Conservation (phyloP, 2,329 filamentous ascomycete genomes). For the Davidsoniella virescens region DNA sequence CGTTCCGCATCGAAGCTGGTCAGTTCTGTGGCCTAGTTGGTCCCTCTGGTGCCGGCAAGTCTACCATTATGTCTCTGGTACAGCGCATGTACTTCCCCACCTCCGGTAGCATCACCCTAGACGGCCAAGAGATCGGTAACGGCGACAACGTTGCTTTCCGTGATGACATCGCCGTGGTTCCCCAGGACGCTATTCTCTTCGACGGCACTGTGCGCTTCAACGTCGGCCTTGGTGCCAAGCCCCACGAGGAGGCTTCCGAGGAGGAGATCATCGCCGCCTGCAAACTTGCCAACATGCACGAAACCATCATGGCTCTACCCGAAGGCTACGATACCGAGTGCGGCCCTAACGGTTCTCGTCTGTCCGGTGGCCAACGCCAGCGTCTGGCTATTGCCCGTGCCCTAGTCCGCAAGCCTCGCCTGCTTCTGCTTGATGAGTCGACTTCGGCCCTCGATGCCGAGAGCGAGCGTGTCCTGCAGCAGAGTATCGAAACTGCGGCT, state of each 20-base stretch:
- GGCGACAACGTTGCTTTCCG: constrained; percentile 29
- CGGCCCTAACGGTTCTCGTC: constrained; percentile 54
- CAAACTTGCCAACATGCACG: constrained; percentile 52
- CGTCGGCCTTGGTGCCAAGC: constrained; percentile 36
- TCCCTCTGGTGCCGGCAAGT: constrained; percentile 51
- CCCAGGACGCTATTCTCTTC: constrained; percentile 42
- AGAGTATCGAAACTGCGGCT: constrained; percentile 43
- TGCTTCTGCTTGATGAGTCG: constrained; percentile 68
- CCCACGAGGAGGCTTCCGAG: constrained; percentile 36
- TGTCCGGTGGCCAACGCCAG: constrained; percentile 70
- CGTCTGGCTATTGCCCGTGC: constrained; percentile 64
- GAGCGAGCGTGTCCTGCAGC: constrained; percentile 48
- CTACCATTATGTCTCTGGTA: constrained; percentile 42
- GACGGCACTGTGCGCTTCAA: constrained; percentile 41
- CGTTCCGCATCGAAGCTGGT: constrained; percentile 38
- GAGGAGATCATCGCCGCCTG: constrained; percentile 51
- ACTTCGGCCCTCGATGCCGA: constrained; percentile 63
- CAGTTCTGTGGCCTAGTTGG: constrained; percentile 50
- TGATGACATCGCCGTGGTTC: constrained; percentile 37
- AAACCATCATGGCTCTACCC: constrained; percentile 45
- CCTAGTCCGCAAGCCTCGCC: constrained; percentile 51
- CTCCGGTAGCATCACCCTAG: constrained; percentile 26
- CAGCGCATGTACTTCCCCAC: constrained; percentile 33
- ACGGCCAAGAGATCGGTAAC: constrained; percentile 29
- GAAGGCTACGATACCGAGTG: constrained; percentile 50